A percentile compares a stretch with the other conserved stretches of the same genome.
phyloP scores from a whole-genome alignment of 495 filamentous ascomycete species.

The Tuber calosporum region DNA sequence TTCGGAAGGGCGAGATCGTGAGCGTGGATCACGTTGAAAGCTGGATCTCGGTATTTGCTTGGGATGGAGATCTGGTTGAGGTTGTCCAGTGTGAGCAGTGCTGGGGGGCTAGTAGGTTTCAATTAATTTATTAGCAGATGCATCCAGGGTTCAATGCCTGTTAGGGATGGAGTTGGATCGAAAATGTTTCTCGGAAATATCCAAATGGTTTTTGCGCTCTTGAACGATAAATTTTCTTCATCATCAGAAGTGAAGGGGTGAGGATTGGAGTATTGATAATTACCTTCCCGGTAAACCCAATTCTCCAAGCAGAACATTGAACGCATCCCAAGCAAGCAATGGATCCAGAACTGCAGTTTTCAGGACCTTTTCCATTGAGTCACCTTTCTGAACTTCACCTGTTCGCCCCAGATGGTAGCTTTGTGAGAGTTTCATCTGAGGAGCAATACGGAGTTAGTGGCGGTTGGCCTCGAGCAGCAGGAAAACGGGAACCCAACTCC shows the following conservation, averaged over 20 bases:
- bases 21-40: conserved; percentile 70
- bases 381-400: conserved; percentile 51
- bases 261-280: conserved; percentile 21
- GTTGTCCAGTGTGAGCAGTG: conserved; percentile 71
- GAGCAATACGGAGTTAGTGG: neutral
- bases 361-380: conserved; percentile 60
- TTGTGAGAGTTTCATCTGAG: neutral
- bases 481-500: conserved; percentile 1
- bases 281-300: conserved; percentile 53
- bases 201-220: neutral
- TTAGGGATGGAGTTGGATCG: neutral
- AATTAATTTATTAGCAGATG: neutral
- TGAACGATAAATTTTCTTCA: neutral
- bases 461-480: neutral
- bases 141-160: neutral
- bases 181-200: neutral
- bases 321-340: conserved; percentile 69
- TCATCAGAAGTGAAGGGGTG: neutral
- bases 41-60: conserved; percentile 61
- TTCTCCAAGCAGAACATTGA: conserved; percentile 73
- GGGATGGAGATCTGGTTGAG: conserved; percentile 68
- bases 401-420: conserved; percentile 43
- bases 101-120: conserved; percentile 56
- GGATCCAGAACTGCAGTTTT: conserved; percentile 65
- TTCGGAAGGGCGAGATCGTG: conserved; percentile 72